Base-by-base conservation (phyloP, 2,329 filamentous ascomycete species). In the Trichoderma pleuroti region DNA sequence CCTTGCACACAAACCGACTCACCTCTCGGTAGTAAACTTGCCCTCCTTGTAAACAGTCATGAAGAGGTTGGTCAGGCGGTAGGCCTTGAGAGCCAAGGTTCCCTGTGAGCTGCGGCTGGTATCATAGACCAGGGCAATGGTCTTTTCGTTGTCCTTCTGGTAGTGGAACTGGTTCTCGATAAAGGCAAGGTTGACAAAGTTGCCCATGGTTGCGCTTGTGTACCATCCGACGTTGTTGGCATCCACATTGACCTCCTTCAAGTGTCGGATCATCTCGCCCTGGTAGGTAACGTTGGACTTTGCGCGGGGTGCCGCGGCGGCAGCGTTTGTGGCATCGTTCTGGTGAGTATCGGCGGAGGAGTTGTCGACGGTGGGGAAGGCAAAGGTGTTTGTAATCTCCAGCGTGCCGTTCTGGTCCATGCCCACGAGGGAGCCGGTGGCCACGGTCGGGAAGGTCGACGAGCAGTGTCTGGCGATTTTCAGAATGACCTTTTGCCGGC, bases 141-240 rank as follows among this genome's bases (percentile, higher is more conserved):
- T 94, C 81, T 88, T 87, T 83, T 96, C 93, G 81, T 97, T 97
- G 77, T 97, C 93, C 82, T 93, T 96, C 86, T 99, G 96, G 86
- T 97, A 98, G 85, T 94, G 92, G 84, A 90, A 94, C 83, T 98
- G 94, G 86, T 98, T 99, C 88, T 99, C 96, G 82, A 99, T 93
- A 80, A 97, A 94, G 86, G 92, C 93, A 80, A 92, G 82, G 86
- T 94, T 98, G 86, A 98, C 88, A 77, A 98, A 98, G 87, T 97
- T 98, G 82, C 96, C 96, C 93, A 99, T 97, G 82, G 94, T 97
- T 74, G 94, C 93, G 85, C 94, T 98, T 72, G 94, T 98, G 85
- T 99, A 99, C 94, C 94, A 99, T 78, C 96, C 96, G 72, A 97
- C 93, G 78, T 93, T 97, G 86, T 98, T 97, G 75, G 96, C 96